Conservation (phyloP, 805 yeast species). For the Candida gorgasii region DNA sequence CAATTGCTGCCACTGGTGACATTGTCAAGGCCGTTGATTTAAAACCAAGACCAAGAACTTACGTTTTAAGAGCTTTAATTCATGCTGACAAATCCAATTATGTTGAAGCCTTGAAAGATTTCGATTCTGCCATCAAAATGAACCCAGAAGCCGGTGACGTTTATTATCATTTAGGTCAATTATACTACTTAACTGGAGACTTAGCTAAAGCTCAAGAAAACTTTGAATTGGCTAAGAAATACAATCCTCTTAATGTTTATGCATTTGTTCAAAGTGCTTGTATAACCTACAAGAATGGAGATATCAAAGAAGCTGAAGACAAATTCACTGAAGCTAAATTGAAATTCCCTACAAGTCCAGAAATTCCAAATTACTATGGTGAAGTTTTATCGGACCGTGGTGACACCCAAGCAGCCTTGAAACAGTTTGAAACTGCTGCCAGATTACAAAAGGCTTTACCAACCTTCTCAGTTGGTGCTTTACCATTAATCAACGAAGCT, state of each 20-base stretch:
- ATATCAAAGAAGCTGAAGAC: constrained; percentile 58
- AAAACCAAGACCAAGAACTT: constrained; percentile 77
- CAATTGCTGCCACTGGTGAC: constrained; percentile 60
- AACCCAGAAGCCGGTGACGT: constrained; percentile 77
- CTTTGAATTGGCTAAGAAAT: constrained; percentile 73
- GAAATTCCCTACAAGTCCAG: constrained; percentile 84
- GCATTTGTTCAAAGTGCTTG: constrained; percentile 93
- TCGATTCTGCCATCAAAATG: constrained; percentile 66
- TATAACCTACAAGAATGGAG: constrained; percentile 78
- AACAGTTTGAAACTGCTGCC: constrained; percentile 83
- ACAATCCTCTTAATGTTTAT: constrained; percentile 74
- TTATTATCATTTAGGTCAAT: constrained; percentile 93
- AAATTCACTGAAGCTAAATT: constrained; percentile 68
- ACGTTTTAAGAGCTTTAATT: constrained; percentile 78
- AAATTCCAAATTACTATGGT: constrained; percentile 93
- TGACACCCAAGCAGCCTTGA: constrained; percentile 68
- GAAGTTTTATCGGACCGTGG: constrained; percentile 86
- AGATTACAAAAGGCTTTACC: constrained; percentile 74
- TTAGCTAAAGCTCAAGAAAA: constrained; percentile 69
- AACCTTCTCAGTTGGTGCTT: constrained; percentile 77
- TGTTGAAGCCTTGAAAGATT: constrained; percentile 60
- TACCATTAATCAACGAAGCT: constrained; percentile 90
- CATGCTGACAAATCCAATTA: constrained; percentile 75
- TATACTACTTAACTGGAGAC: constrained; percentile 77
- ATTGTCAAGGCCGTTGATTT: constrained; percentile 65